phyloP scores from a whole-genome alignment of 2,329 filamentous ascomycete species.

The Aspergillus sp. region DNA sequence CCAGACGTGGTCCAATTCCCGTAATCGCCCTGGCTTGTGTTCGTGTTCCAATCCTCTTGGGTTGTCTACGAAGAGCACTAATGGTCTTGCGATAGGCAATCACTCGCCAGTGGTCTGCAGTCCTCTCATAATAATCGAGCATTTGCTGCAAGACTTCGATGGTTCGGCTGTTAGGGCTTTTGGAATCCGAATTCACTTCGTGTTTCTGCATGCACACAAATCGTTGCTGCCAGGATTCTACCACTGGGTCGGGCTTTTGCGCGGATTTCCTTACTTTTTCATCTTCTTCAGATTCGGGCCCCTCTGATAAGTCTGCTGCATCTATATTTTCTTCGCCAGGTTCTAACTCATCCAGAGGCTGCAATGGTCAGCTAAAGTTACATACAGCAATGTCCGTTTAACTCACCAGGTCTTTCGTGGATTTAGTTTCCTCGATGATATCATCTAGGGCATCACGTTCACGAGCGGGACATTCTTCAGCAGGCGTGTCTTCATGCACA shows the following conservation, averaged over 20 bases:
- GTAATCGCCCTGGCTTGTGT: constrained; percentile 62
- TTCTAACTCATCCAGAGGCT: constrained; percentile 30
- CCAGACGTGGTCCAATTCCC: constrained; percentile 64
- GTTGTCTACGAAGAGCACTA: constrained; percentile 61
- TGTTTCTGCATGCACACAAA: constrained; percentile 57
- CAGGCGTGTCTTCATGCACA: background rate
- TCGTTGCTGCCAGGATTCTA: constrained; percentile 32
- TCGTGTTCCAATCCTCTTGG: constrained; percentile 57
- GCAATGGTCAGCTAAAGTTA: constrained; percentile 14
- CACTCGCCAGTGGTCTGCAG: constrained; percentile 70
- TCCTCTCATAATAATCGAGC: constrained; percentile 67
- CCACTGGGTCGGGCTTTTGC: constrained; percentile 2
- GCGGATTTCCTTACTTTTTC: constrained; percentile 6
- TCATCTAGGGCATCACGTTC: constrained; percentile 54
- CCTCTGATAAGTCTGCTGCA: constrained; percentile 8
- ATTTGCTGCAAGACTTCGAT: constrained; percentile 73
- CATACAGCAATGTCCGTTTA: background rate
- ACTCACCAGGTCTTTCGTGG: constrained; percentile 51
- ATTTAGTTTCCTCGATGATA: constrained; percentile 57
- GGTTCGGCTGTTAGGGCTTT: constrained; percentile 67
- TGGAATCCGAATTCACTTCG: constrained; percentile 34
- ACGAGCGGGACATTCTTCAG: constrained; percentile 2
- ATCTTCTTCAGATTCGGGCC: constrained; percentile 11
- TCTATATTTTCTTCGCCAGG: constrained; percentile 17
- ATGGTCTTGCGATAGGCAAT: constrained; percentile 72